Evolutionary conservation across 148 eudicot species (phyloP).

Genomic region (Diospyros kaki): DNA sequence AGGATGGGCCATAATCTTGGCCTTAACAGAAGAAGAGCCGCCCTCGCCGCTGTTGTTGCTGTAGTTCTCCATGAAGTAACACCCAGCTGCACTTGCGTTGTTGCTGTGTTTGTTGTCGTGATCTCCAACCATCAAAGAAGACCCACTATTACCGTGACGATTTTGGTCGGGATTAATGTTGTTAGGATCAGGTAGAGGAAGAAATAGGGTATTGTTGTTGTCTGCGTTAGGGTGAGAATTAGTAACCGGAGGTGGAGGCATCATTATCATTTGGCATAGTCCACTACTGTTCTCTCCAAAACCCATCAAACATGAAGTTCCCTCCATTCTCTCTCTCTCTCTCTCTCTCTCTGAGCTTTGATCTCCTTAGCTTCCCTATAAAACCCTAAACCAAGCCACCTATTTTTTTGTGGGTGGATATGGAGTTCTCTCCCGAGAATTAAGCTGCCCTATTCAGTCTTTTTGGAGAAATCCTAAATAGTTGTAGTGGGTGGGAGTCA

Average conservation of each 20-base stretch:
- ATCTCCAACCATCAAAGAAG: conserved; percentile 19
- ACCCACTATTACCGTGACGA: conserved; percentile 6
- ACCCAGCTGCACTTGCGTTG: conserved; percentile 16
- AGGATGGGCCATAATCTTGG: conserved; percentile 92
- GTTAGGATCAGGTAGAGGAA: conserved; percentile 19
- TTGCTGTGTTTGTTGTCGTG: conserved; percentile 9
- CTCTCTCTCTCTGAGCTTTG: conserved; percentile 11
- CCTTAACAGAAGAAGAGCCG: conserved; percentile 39
- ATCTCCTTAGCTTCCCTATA: conserved; percentile 14
- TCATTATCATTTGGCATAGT: conserved; percentile 49
- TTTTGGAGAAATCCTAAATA: conserved; percentile 59
- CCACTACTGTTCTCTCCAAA: conserved; percentile 45
- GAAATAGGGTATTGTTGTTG: conserved; percentile 26
- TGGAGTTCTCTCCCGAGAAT: conserved; percentile 63
- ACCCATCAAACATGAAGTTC: conserved; percentile 36
- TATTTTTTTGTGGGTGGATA: conserved; percentile 9
- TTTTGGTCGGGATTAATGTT: conserved; percentile 22
- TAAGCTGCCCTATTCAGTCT: conserved; percentile 54
- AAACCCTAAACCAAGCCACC: conserved; percentile 21
- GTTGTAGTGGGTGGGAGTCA: conserved; percentile 16
- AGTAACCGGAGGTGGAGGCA: conserved; percentile 33
- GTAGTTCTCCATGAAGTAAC: conserved; percentile 31
- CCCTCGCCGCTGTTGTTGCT: conserved; percentile 7
- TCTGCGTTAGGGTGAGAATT: conserved; percentile 13
- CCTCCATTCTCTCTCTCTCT: conserved; percentile 26